Evolutionary conservation across 805 yeast genomes (phyloP), one percentile per base, ranked within the genome.

Genomic region (Danielia reshetovae): DNA sequence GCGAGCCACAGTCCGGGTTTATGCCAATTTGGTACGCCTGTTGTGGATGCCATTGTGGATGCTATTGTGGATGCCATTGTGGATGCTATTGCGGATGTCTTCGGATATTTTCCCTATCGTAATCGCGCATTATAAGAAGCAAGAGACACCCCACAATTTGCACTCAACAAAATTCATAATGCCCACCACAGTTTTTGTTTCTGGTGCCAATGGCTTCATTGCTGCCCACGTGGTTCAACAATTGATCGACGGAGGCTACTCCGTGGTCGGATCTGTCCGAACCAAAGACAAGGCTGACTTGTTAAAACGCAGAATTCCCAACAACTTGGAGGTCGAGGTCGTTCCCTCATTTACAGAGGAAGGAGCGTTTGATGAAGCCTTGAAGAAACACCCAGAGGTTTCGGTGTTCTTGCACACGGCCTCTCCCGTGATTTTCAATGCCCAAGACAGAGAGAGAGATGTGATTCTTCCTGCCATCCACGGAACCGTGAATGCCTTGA

Each of bases 401-500:
- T 60, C 61, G 10, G 74, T 69, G 22, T 77, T 79, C 32, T 45
- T 78, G 27, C 85, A 79, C 54, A 68, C 80, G 7, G 85, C 85
- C 2, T 71, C 81, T 10, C 83, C 85, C 10, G 72, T 72, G 50
- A 59, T 66, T 18, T 71, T 67, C 50, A 62, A 68, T 8, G 55
- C 64, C 15, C 54, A 62, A 10, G 62, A 68, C 40, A 59, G 70
- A 23, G 79, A 71, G 38, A 68, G 68, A 31, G 79, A 74, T 14
- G 59, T 78, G 35, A 55, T 77, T 38, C 61, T 53, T 16, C 85
- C 85, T 3, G 82, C 84, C 1, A 57, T 75, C 4, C 29, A 32
- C n/a, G 52, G 53, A 7, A 47, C 50, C 12, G 30, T 44, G 25
- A 34, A 24, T 15, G 42, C 48, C 10, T 36, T 40, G 24, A 30